phyloP scores from a whole-genome alignment of 2,329 filamentous ascomycete genomes.

The Aaosphaeria pasadenensis region DNA sequence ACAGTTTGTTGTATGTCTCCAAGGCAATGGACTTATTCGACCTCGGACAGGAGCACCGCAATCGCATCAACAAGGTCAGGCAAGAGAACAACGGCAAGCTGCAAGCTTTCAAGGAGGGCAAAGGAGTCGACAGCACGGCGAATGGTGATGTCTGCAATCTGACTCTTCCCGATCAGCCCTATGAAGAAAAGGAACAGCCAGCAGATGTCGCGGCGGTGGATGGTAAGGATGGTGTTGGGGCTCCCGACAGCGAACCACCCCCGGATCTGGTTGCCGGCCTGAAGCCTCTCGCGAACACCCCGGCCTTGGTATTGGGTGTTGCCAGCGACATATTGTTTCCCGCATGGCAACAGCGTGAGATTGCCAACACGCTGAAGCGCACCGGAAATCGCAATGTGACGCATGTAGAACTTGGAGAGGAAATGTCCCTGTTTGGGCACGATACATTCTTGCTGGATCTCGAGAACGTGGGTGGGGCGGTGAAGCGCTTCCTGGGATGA shows the following conservation, averaged over 20 bases:
- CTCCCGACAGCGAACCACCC: conserved; percentile 57
- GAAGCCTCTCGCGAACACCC: conserved; percentile 67
- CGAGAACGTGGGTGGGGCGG: conserved; percentile 82
- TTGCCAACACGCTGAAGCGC: conserved; percentile 76
- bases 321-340: conserved; percentile 96
- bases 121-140: conserved; percentile 15
- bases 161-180: conserved; percentile 77
- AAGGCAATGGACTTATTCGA: conserved; percentile 99
- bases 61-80: conserved; percentile 60
- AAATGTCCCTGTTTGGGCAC: conserved; percentile 92
- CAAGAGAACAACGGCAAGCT: conserved; percentile 59
- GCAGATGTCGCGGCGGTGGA: conserved; percentile 10
- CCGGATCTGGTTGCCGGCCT: conserved; percentile 78
- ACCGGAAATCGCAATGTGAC: conserved; percentile 78
- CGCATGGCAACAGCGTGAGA: conserved; percentile 95
- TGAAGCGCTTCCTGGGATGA: conserved; percentile 73
- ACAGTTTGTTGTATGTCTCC: conserved; percentile 91
- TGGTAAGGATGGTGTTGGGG: conserved; percentile 10
- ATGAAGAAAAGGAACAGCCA: conserved; percentile 73
- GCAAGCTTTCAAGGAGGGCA: conserved; percentile 41
- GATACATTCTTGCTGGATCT: conserved; percentile 94
- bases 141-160: conserved; percentile 65
- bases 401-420: conserved; percentile 89
- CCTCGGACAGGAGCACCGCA: conserved; percentile 70
- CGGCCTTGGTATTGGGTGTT: conserved; percentile 86